Evolutionary conservation across 2,329 filamentous ascomycete genomes (phyloP).

Genomic region (Scedosporium boydii): DNA sequence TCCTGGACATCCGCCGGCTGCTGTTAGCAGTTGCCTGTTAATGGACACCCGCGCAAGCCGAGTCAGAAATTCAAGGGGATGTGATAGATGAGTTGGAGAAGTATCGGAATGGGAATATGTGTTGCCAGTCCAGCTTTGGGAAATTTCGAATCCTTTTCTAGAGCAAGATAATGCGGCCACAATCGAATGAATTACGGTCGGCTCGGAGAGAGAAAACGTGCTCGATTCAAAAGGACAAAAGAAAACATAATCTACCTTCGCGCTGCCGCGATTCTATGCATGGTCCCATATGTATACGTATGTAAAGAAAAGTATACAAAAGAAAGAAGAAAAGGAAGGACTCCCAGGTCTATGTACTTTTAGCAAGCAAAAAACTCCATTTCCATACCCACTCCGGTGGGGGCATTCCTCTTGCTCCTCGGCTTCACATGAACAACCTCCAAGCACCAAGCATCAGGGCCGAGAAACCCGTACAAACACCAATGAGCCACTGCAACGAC

Average conservation of each 20-base stretch:
- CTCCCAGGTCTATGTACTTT: neutral
- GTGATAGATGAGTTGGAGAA: no score
- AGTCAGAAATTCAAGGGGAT: no score
- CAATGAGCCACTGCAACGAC: slow-evolving; percentile 97
- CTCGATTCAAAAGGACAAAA: neutral
- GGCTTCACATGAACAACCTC: slow-evolving; percentile 53
- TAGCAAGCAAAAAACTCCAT: neutral
- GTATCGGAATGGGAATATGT: no score
- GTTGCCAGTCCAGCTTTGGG: no score
- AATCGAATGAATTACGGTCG: neutral
- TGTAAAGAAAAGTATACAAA: neutral
- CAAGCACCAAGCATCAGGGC: slow-evolving; percentile 60
- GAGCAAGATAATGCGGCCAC: neutral
- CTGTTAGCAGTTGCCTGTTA: neutral
- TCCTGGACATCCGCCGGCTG: neutral
- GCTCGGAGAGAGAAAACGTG: neutral
- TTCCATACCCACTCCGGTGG: neutral
- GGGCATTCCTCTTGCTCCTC: neutral
- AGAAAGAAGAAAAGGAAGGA: neutral
- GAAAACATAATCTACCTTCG: neutral
- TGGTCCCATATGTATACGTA: neutral
- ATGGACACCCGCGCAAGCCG: neutral
- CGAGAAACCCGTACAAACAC: slow-evolving; percentile 60
- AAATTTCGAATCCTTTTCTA: no score
- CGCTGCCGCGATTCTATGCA: neutral